Evolutionary conservation across 2,329 filamentous ascomycete species (phyloP).

Genomic region (Cytospora schulzeri): DNA sequence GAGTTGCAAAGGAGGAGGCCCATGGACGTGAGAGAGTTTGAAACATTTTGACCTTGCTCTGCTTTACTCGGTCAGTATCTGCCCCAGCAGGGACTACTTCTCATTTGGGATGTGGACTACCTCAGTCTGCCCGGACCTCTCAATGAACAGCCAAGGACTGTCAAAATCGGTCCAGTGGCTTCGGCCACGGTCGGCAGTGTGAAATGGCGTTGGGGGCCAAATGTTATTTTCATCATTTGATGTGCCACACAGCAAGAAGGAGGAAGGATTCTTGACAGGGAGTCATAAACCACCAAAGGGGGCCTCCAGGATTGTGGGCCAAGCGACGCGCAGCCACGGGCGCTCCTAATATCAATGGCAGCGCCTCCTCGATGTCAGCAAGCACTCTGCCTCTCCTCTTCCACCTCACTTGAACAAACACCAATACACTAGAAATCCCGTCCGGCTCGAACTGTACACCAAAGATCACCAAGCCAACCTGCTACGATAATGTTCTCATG

Average conservation of each 20-base stretch:
- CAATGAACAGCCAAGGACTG: neutral
- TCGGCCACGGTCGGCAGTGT: neutral
- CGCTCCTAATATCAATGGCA: neutral
- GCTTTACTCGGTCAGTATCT: neutral
- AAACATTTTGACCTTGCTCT: neutral
- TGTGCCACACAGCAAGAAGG: neutral
- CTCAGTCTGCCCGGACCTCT: neutral
- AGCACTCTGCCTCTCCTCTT: neutral
- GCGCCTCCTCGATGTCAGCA: neutral
- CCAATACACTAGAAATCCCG: neutral
- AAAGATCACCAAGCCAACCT: neutral
- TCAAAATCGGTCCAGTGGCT: neutral
- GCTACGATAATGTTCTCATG: slow-evolving; percentile 3
- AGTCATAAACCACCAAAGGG: neutral
- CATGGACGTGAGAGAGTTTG: neutral
- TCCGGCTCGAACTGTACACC: neutral
- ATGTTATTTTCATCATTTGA: neutral
- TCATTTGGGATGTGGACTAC: neutral
- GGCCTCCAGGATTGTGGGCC: slow-evolving; percentile 2
- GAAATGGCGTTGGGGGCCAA: neutral
- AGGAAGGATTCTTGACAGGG: neutral
- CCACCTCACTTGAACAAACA: neutral
- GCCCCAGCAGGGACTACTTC: neutral
- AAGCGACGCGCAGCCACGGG: neutral
- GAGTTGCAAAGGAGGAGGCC: neutral